Evolutionary conservation across 2,329 filamentous ascomycete genomes (phyloP), one percentile per base, ranked within the genome.

Genomic region (Colletotrichum camelliae): DNA sequence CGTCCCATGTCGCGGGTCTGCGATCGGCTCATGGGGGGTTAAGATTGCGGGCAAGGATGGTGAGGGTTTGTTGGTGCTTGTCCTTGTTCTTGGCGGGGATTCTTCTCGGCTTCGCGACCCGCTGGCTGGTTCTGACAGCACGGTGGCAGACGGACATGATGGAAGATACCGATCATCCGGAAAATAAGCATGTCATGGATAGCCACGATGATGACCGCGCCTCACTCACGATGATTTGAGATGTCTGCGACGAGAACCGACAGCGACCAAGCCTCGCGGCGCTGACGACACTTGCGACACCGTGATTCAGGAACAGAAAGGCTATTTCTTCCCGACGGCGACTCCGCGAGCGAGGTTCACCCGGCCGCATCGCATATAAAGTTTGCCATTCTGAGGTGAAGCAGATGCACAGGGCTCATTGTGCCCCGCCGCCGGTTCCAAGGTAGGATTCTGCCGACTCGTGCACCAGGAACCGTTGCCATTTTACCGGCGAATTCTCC

Each of bases 351-450:
- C 65, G 65, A 16, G 43, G 37, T 35, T 52, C 24, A 18, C 62
- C 62, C 2, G 15, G 29, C 21, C 15, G 35, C 9, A 27, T 29
- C 21, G 57, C 55, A 62, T 24, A 37, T 72, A 72, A 18, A 72
- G 73, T 75, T 75, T 37, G 58, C 35, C 57, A n/a, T 48, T 35
- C 64, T 73, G 73, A 73, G 27, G 43, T 60, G 27, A 64, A 68
- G 27, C 43, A 72, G n/a, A 37, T 33, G 39, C 64, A 75, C 61
- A 48, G 69, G 68, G 61, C 68, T 57, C 31, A 18, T 4, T 35
- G 39, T 48, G 62, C 10, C 64, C 43, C 24, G 69, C 43, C 57
- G 27, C 57, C 33, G 43, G 29, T 31, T 75, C 21, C 57, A 58
- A 3, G 13, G 9, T 18, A 29, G 55, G 9, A 55, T 31, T 33